These are phyloP conservation scores for Mycena indigotica DNA, from an alignment of 768 basidiomycete species.

Conservation along the genomic window DNA sequence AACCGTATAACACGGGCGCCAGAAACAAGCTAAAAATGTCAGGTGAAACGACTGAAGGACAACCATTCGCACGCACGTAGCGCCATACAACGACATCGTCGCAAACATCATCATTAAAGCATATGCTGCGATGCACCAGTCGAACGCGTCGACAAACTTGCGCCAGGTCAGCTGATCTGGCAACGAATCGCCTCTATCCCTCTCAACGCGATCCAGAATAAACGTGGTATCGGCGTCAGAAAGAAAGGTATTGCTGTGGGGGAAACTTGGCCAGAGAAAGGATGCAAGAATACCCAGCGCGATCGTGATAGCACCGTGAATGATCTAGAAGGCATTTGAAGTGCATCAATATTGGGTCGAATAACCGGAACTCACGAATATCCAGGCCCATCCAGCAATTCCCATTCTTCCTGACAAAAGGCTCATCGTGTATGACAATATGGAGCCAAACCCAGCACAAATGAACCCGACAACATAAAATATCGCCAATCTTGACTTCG, in stretches of 20 bases:
- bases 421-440: conserved; percentile 48
- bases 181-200: conserved; percentile 52
- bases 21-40: conserved; percentile 41
- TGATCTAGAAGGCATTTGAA: conserved; percentile 37
- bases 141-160: conserved; percentile 38
- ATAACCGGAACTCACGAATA: conserved; percentile 46
- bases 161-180: conserved; percentile 42
- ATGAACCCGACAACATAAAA: conserved; percentile 49
- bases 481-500: conserved; percentile 41
- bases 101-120: conserved; percentile 53
- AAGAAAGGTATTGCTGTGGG: conserved; percentile 51
- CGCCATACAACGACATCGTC: conserved; percentile 51
- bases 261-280: conserved; percentile 50
- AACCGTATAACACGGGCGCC: conserved; percentile 48
- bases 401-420: conserved; percentile 43
- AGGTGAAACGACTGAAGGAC: not conserved
- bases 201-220: conserved; percentile 46
- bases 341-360: not conserved
- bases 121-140: conserved; percentile 55
- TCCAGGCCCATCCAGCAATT: conserved; percentile 54
- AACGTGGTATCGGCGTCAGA: conserved; percentile 43
- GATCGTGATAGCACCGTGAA: conserved; percentile 52
- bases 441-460: conserved; percentile 49
- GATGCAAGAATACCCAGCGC: conserved; percentile 44
- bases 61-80: conserved; percentile 37